Evolutionary conservation across 257 asterid species (phyloP), one percentile per base, ranked within the genome.

Genomic region (Salvia rosmarinus): DNA sequence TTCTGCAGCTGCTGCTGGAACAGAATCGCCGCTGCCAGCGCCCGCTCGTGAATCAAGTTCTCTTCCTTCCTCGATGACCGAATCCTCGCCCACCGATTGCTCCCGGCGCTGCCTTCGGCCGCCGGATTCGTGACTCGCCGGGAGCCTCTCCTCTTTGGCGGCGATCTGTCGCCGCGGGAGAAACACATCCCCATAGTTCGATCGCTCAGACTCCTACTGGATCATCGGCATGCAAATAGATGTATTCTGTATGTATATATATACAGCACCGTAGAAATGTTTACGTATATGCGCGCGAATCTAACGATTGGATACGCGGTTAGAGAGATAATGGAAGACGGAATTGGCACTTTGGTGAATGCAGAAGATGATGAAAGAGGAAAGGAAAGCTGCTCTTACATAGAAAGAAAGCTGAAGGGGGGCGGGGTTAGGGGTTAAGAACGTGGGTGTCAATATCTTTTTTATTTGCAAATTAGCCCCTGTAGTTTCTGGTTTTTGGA

Each of bases 21-120:
- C 17, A 91, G 85, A 39, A 95, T 88, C 70, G 99, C 99, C 64
- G 98, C 95, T 68, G 96, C 98, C 68, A 95, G 64, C 70, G 98
- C 94, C 16, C 83, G 87, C 40, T 95, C 98, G 78, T 91, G 92
- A 68, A 89, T 85, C 9, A 82, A 55, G 5, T 82, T 67, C 60
- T 90, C 95, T 42, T 95, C 98, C 78, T 83, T 90, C 78, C 82
- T 87, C 17, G 93, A 46, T 11, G 96, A 87, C 39, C 99, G 85
- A 34, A 76, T 82, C 79, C 92, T 78, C 42, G 79, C 37, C 97
- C 98, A 95, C 69, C 96, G 82, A 21, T 59, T 87, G 64, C 96
- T 89, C 58, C 89, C 94, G 19, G 58, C 77, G 37, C 79, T 81
- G 0, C 80, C 91, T 7, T 75, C 82, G 54, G 73, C 81, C 75